Evolutionary conservation across 83 land plant species (phyloP), one percentile per base, ranked within the genome.

Genomic region (Thuja plicata): DNA sequence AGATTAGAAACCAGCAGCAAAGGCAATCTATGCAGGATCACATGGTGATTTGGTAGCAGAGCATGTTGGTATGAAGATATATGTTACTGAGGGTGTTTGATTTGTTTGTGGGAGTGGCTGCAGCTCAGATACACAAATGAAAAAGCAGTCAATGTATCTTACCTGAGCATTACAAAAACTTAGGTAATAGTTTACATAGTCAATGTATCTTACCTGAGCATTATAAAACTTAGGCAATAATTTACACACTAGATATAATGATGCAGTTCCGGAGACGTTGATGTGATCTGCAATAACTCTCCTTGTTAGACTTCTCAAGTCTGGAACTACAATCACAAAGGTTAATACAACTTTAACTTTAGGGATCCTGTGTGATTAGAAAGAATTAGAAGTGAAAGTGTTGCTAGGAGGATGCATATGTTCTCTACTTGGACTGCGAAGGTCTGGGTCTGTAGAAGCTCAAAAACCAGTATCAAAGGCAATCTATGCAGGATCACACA

Each of bases 351-450:
- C 98, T 48, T 77, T 90, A 16, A 92, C 89, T 43, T 87, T 97
- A 19, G 92, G 91, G 79, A 88, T 85, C 38, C 85, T 95, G 27
- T 95, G 98, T 87, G 88, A 95, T 95, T 27, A 97, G 46, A 96
- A 97, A 45, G 97, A 97, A 13, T 89, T 97, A 30, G 74, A 96
- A 27, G 84, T 95, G 32, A 97, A 94, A 90, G 96, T 97, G 34
- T 92, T 97, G 54, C 91, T 95, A 37, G 97, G 98, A 38, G 98
- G 96, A 27, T 97, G 97, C 92, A 92, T 95, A 50, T 97, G 96
- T 21, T 93, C 96, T 9, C 81, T 95, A 57, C 95, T 97, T 76
- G 86, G 94, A 48, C 0, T 48, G 1, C 0, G 8, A 8, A 46
- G 48, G 48, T 46, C 8, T 30, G 92, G 48, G 48, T 46, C 8